A percentile compares a stretch with the other conserved stretches of the same genome.
These are phyloP conservation scores for Epithele typhae DNA, from an alignment of 768 basidiomycete species.

Conservation along the genomic window DNA sequence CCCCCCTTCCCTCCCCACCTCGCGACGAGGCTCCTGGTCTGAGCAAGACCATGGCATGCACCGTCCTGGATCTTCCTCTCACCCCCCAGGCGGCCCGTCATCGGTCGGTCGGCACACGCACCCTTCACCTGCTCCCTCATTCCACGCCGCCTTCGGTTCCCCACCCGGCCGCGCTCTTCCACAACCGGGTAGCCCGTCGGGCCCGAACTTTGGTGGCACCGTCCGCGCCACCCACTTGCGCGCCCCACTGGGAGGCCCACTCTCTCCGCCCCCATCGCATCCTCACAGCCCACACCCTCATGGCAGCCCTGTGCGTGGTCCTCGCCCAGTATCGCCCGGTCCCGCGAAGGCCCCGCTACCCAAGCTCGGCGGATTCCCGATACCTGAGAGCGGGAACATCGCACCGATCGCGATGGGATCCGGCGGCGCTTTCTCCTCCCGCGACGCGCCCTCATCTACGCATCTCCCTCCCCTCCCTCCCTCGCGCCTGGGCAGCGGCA, in stretches of 20 bases:
- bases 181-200: conserved; percentile 2
- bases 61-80: conserved; percentile 2
- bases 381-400: conserved; percentile 11
- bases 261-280: conserved; percentile 10
- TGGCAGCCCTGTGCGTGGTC: conserved; percentile 14
- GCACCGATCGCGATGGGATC: neutral
- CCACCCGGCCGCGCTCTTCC: conserved; percentile 5
- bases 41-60: conserved; percentile 13
- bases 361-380: conserved; percentile 7
- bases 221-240: conserved; percentile 11
- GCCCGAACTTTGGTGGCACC: conserved; percentile 1
- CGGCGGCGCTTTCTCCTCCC: neutral
- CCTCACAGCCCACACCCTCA: conserved; percentile 7
- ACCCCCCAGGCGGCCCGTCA: conserved; percentile 6
- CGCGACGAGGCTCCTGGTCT: conserved; percentile 21
- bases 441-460: neutral
- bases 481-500: conserved; percentile 9
- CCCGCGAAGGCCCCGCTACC: conserved; percentile 9
- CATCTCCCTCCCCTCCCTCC: conserved; percentile 7
- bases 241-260: conserved; percentile 3
- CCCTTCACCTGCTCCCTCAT: conserved; percentile 5
- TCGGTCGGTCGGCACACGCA: conserved; percentile 3
- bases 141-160: conserved; percentile 10
- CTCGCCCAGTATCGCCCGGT: conserved; percentile 12
- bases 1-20: conserved; percentile 18